A percentile compares a stretch with the other conserved stretches of the same genome.
These are phyloP conservation scores for Shiraia sp. DNA, from an alignment of 2,329 filamentous ascomycete genomes.

Conservation along the genomic window DNA sequence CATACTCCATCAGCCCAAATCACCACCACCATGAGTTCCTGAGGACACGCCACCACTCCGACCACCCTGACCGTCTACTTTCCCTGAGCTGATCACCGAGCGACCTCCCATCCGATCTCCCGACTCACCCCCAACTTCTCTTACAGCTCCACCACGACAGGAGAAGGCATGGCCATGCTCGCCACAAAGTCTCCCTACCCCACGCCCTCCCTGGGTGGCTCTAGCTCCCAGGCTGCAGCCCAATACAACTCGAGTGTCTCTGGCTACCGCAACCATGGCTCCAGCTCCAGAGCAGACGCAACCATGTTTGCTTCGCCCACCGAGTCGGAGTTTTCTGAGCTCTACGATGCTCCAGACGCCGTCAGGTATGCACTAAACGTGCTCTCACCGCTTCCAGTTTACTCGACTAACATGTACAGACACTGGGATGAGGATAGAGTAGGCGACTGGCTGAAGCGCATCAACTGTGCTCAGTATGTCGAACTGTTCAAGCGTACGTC, in stretches of 20 bases:
- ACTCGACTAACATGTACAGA: conserved; percentile 41
- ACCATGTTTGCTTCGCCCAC: conserved; percentile 76
- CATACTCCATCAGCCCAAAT: conserved; percentile 1
- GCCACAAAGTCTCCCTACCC: conserved; percentile 75
- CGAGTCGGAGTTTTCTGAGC: conserved; percentile 88
- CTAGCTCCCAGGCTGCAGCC: conserved; percentile 33
- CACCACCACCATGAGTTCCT: conserved; percentile 21
- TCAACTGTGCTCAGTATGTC: conserved; percentile 94
- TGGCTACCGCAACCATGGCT: conserved; percentile 41
- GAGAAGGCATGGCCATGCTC: conserved; percentile 70
- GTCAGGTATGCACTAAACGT: conserved; percentile 40
- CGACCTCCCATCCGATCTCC: conserved; percentile 5
- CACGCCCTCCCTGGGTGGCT: conserved; percentile 52
- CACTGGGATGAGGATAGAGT: conserved; percentile 90
- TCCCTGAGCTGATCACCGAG: conserved; percentile 4
- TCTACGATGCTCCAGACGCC: conserved; percentile 69
- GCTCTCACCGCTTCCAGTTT: neutral
- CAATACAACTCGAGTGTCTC: conserved; percentile 42
- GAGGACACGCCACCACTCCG: conserved; percentile 5
- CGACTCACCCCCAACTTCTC: conserved; percentile 1
- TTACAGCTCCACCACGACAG: conserved; percentile 1
- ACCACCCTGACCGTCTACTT: too few relatives aligned
- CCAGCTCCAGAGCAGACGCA: conserved; percentile 49
- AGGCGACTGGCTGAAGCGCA: conserved; percentile 84
- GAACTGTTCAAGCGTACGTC: conserved; percentile 72